These are phyloP conservation scores for Ceratorhiza oryzae-sativae DNA, from an alignment of 1,284 basidiomycete genomes.

Conservation along the genomic window DNA sequence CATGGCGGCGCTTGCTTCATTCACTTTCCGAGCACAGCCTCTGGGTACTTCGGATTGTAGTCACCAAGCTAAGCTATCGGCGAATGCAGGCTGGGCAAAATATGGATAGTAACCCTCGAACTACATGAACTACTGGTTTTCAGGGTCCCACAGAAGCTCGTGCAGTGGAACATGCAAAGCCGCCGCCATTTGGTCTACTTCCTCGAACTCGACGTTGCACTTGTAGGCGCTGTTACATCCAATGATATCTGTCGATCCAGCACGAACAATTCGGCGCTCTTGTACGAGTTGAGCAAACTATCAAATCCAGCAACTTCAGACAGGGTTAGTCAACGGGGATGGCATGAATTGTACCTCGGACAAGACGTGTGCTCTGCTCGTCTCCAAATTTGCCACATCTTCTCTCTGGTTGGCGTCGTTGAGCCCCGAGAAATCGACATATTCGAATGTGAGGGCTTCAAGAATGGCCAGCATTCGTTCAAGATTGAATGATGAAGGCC, in stretches of 20 bases:
- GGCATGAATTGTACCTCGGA: conserved; percentile 55
- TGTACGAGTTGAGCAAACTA: conserved; percentile 76
- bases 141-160: conserved; percentile 74
- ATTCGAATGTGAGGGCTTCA: conserved; percentile 82
- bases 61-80: too few species aligned
- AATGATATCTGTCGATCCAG: conserved; percentile 64
- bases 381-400: conserved; percentile 69
- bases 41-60: too few species aligned
- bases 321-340: conserved; percentile 43
- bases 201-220: conserved; percentile 74
- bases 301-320: not conserved
- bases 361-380: conserved; percentile 64
- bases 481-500: conserved; percentile 81
- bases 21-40: too few species aligned
- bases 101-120: too few species aligned
- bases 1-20: too few species aligned
- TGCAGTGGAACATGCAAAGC: conserved; percentile 69
- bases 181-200: conserved; percentile 65
- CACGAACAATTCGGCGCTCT: conserved; percentile 72
- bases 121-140: conserved; percentile 32
- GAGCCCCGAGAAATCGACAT: conserved; percentile 52
- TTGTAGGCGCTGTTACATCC: conserved; percentile 75
- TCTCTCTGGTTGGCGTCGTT: conserved; percentile 55
- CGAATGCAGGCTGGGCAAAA: too few species aligned
- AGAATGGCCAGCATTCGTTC: conserved; percentile 86